These are phyloP conservation scores for Grigorovia jiainica DNA, from an alignment of 805 yeast genomes.

Conservation along the genomic window DNA sequence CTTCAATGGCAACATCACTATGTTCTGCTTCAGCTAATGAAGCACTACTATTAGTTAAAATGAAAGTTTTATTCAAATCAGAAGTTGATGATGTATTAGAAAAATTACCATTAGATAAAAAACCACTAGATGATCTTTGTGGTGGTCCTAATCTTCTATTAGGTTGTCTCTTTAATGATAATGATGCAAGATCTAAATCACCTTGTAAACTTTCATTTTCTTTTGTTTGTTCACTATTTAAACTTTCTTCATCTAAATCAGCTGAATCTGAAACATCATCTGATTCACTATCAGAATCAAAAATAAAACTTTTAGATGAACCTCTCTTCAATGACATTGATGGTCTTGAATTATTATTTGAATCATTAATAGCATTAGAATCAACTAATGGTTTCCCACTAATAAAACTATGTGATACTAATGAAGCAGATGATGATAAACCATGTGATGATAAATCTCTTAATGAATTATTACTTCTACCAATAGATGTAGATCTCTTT, in stretches of 20 bases:
- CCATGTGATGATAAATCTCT: slow-evolving; percentile 11
- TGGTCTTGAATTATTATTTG: no score
- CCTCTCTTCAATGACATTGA: slow-evolving; percentile 5
- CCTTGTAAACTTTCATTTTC: slow-evolving; percentile 1
- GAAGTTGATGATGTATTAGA: neutral
- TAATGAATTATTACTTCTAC: slow-evolving; percentile 19
- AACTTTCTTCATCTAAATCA: slow-evolving; percentile 10
- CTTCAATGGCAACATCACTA: slow-evolving; percentile 41
- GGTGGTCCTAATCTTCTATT: slow-evolving; percentile 4
- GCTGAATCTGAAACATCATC: slow-evolving; percentile 10
- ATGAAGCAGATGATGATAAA: slow-evolving; percentile 6
- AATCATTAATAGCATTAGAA: slow-evolving; percentile 5
- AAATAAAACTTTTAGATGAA: slow-evolving; percentile 20
- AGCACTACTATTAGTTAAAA: slow-evolving; percentile 9
- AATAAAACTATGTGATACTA: slow-evolving; percentile 22
- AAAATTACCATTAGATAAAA: neutral
- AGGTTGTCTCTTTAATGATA: slow-evolving; percentile 1
- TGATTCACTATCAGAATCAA: slow-evolving; percentile 26
- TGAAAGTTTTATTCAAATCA: slow-evolving; percentile 5
- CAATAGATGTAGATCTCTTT: slow-evolving; percentile 24
- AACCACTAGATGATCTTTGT: slow-evolving; percentile 3
- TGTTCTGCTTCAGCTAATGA: slow-evolving; percentile 17
- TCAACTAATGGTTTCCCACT: slow-evolving; percentile 20
- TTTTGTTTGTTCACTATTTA: neutral
- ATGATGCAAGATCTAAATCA: slow-evolving; percentile 3